Base-by-base conservation (phyloP, 306 rosid species). In the Rubus parviflorus region DNA sequence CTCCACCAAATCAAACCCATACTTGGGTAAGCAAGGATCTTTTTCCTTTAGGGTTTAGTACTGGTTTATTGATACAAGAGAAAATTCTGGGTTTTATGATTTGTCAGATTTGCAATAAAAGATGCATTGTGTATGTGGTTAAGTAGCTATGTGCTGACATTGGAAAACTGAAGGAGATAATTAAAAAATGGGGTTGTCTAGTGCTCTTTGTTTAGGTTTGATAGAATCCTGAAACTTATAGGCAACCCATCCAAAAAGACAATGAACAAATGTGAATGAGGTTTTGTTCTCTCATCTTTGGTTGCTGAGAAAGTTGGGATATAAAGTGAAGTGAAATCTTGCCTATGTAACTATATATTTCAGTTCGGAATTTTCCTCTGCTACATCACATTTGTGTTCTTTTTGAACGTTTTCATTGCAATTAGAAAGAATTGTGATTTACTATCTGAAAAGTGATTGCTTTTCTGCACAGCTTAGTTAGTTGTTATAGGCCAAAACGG, bases 1-100 rank as follows among this genome's bases (percentile, higher is more conserved):
- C 88, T 91, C 79, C 88, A 86, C 96, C 81, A 87, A 87, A 84
- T 78, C 92, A 57, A 46, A 77, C 64, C 81, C 84, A 1, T 89
- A 89, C 65, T 75, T 72, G 22, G 88, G 92, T 91, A 79, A 52
- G 23, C 56, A 15, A 45, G 13, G 1, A 63, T 69, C 37, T 1
- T 30, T 30, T 30, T 30, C 35, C 35, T 30, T 30, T 1, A 30
- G 35, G 72, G 37, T 42, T 82, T 68, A 57, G 14, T 51, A 54
- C 16, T 10, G 23, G 5, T 35, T n/a, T 4, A 15, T 38, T 43
- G 53, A 8, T 35, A 17, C 12, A 4, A 16, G 37, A 67, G 5
- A 17, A 22, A 14, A 17, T 6, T 8, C 2, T 4, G n/a, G n/a
- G 17, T 16, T 25, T 22, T 9, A 2, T 42, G 64, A 49, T 64